Base-by-base conservation (phyloP, 768 basidiomycete species). In the Mycena leptocephala region DNA sequence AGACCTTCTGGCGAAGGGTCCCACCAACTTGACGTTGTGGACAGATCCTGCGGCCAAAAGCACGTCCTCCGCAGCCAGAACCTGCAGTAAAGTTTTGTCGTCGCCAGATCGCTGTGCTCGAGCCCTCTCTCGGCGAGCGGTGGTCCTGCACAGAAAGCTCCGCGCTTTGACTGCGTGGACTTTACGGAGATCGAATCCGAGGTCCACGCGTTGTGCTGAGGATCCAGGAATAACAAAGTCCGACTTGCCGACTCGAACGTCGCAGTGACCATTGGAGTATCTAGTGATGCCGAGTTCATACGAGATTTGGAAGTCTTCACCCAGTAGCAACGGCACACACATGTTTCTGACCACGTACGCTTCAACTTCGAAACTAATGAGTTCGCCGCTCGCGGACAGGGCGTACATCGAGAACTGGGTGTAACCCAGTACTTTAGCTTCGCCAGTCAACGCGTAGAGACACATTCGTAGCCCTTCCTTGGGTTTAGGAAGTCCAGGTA, bases 271-370 rank as follows among this genome's bases (percentile, higher is more conserved):
- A 2, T 70, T 70, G 9, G 76, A 30, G 1, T 41, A 65, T 0
- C 81, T 70, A 0, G 32, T 37, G 2, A 82, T 74, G 1, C 63
- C 70, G 3, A 84, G 24, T 35, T 81, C 82, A 66, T 83, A 83
- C 1, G 55, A 48, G 1, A 55, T 14, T 16, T 82, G 81, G 75
- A 82, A 84, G 56, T 84, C 83, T 61, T 83, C 83, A 0, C 83
- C 83, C 1, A 84, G 76, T 1, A 84, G 75, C 0, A 84, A n/a
- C 8, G 83, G 82, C 1, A 82, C 82, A 0, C 73, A 65, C 83
- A 84, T 84, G 4, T 71, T 73, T 3, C 76, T 65, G 0, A 83
- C 80, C 1, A 83, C 82, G 39, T 82, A 83, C 3, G 80, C 79
- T 62, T 84, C 83, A 2, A 75, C 70, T 7, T 74, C 66, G 58